Evolutionary conservation across 805 yeast genomes (phyloP), one percentile per base, ranked within the genome.

Genomic region (Saccharomyces kudriavzevii): DNA sequence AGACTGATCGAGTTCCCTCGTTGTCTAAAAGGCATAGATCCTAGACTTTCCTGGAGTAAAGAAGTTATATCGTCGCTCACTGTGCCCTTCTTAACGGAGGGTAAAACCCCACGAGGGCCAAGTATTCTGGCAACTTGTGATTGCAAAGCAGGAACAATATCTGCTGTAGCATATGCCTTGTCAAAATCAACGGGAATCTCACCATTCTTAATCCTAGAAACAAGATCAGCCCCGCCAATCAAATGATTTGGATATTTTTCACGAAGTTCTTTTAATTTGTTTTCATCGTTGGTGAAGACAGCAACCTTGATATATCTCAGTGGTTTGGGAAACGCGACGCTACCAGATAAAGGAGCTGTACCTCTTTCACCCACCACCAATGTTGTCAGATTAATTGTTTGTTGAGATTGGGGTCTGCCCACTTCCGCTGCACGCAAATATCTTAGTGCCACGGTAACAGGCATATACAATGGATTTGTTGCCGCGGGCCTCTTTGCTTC

Each of bases 61-160:
- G 69, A 68, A 22, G 72, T 73, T 29, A 89, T 72, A 61, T 89
- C 82, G n/a, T 80, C 79, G 0, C 85, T 74, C 8, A 92, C 94
- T 1, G 97, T 90, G 17, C 96, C 96, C 65, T 83, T 86, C 73
- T 89, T 90, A 13, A 80, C 83, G 47, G 80, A 78, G 48, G 99
- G 98, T 87, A 91, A 85, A 60, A 94, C 77, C 25, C 96, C 96
- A 64, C 77, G 82, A 30, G 96, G 96, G 54, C 98, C 98, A 61
- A 94, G 77, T 10, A 79, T 73, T 64, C 90, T 81, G n/a, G 94
- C 96, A 24, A 89, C 73, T 54, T 80, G 76, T 57, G 77, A 78
- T n/a, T 61, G 65, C 58, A 94, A 74, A 26, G 77, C 76, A n/a
- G 79, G 70, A 24, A 79, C 79, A 54, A 89, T 81, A 40, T 88